Evolutionary conservation across 2,329 filamentous ascomycete genomes (phyloP), one percentile per base, ranked within the genome.

Genomic region (Botrytis elliptica): DNA sequence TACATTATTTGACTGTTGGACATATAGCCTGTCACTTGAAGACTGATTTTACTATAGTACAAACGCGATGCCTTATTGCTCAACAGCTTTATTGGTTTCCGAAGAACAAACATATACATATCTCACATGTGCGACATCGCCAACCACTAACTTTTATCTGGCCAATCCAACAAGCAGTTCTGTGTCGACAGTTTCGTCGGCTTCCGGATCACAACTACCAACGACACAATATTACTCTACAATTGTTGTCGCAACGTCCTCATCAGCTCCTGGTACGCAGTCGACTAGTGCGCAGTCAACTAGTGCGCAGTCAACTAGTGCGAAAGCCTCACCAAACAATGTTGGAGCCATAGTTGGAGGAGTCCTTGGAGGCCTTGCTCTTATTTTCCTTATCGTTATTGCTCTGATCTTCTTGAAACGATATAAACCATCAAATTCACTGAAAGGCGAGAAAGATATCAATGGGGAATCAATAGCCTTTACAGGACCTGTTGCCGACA

Each of bases 271-370:
- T 57, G 3, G 0, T 38, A 9, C 46, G 33, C 49, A 42, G 9
- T n/a, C 42, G 4, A 29, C 59, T 22, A 63, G 44, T 22, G 44
- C 29, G 20, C 33, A 33, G 33, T 33, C 33, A 33, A 33, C 59
- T 22, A 63, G 44, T 22, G 44, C 29, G 18, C 46, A 44, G 10
- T 38, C 44, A n/a, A 29, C 59, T 29, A 49, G 46, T 22, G 44
- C 29, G 20, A 49, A 59, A 12, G 20, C n/a, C 49, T 63, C 46
- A 38, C 20, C 55, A 22, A 63, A 52, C 22, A 64, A 52, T 49
- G 16, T 63, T 49, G 42, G 57, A 38, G 42, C 57, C n/a, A 70
- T 70, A 40, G 40, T 70, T 38, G 57, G 42, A 22, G 42, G 52
- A 63, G n/a, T 71, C 3, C 44, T 66, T 42, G 60, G 36, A 52